These are phyloP conservation scores for Cyamopsis tetragonoloba DNA, from an alignment of 306 rosid genomes.

Conservation along the genomic window DNA sequence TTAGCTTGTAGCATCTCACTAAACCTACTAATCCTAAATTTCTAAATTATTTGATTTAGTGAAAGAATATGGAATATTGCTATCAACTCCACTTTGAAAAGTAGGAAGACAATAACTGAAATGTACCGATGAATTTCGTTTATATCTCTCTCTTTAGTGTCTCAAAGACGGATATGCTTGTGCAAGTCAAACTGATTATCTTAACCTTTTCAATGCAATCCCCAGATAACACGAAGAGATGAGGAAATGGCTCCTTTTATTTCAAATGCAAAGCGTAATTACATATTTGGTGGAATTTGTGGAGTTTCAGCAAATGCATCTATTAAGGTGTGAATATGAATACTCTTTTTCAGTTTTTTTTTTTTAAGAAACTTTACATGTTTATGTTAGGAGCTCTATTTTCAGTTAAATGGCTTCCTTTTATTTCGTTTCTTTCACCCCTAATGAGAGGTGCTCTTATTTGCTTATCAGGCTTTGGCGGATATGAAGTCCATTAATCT, in stretches of 20 bases:
- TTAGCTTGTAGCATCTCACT: neutral
- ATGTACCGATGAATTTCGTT: neutral
- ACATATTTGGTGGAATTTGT: slow-evolving; percentile 97
- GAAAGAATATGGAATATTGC: neutral
- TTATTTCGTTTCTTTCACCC: slow-evolving; percentile 22
- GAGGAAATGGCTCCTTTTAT: slow-evolving; percentile 97
- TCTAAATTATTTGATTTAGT: neutral
- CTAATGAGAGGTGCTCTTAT: slow-evolving; percentile 30
- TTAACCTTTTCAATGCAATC: slow-evolving; percentile 32
- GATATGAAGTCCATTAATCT: slow-evolving; percentile 89
- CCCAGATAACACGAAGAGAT: slow-evolving; percentile 90
- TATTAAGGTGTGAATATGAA: slow-evolving; percentile 51
- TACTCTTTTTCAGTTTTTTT: neutral
- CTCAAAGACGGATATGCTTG: slow-evolving; percentile 24
- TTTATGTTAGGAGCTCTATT: slow-evolving; percentile 12
- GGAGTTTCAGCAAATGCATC: slow-evolving; percentile 77
- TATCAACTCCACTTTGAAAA: neutral
- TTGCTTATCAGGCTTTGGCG: slow-evolving; percentile 68
- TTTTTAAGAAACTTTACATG: neutral
- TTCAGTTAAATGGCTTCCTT: neutral
- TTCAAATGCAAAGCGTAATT: slow-evolving; percentile 68
- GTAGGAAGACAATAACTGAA: neutral
- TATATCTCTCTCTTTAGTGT: slow-evolving; percentile 5
- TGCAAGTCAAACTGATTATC: slow-evolving; percentile 15
- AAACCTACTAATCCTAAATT: neutral